These are phyloP conservation scores for Scenedesmus sp. DNA, from an alignment of 163 green algal genomes.

Conservation along the genomic window DNA sequence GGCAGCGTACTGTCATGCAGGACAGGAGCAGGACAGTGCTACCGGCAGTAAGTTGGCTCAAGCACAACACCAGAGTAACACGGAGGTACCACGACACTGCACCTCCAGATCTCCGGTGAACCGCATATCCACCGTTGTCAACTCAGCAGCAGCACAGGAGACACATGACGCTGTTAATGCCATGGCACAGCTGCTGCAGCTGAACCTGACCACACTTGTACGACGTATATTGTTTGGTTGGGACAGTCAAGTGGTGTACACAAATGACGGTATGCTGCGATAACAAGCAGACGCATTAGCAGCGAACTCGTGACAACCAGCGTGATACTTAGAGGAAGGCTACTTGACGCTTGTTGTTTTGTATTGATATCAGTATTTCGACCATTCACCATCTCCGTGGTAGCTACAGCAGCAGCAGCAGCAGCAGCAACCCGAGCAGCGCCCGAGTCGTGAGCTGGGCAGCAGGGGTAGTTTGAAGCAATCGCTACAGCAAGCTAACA, in stretches of 20 bases:
- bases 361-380: neutral
- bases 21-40: neutral
- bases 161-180: neutral
- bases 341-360: neutral
- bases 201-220: neutral
- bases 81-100: neutral
- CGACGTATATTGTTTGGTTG: no score
- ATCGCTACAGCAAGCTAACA: neutral
- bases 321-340: neutral
- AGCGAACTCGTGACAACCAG: neutral
- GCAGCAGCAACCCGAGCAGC: neutral
- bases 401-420: neutral
- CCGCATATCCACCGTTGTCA: no score
- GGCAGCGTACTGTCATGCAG: neutral
- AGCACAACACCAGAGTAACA: neutral
- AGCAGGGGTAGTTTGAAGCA: no score
- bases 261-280: neutral
- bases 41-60: neutral
- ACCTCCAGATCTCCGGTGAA: neutral
- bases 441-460: no score
- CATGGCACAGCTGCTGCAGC: neutral
- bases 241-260: no score
- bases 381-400: neutral
- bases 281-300: neutral
- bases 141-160: neutral